phyloP scores from a whole-genome alignment of 805 yeast genomes.

The Starmerella geochares region DNA sequence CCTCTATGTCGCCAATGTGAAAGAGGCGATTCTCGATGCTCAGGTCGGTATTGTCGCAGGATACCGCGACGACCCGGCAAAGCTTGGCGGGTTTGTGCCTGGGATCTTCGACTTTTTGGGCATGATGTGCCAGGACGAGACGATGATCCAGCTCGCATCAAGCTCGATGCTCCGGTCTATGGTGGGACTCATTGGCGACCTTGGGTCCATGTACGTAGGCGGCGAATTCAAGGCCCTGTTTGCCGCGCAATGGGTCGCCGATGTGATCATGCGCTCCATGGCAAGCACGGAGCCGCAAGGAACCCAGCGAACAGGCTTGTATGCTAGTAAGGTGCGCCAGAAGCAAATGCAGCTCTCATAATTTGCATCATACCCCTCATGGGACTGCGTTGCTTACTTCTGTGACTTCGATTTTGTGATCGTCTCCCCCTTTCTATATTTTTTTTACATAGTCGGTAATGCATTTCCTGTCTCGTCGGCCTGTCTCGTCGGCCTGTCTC shows the following conservation, averaged over 20 bases:
- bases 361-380: slow-evolving; percentile 3
- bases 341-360: slow-evolving; percentile 38
- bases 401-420: background rate
- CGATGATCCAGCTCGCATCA: slow-evolving; percentile 40
- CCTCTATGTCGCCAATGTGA: slow-evolving; percentile 61
- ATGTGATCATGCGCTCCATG: slow-evolving; percentile 63
- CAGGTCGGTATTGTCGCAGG: slow-evolving; percentile 94
- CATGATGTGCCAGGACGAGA: slow-evolving; percentile 48
- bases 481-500: no score
- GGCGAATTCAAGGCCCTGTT: slow-evolving; percentile 63
- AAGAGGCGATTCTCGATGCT: slow-evolving; percentile 87
- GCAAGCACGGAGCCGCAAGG: slow-evolving; percentile 50
- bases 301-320: slow-evolving; percentile 86
- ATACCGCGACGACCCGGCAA: slow-evolving; percentile 56
- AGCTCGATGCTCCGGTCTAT: slow-evolving; percentile 73
- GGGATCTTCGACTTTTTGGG: slow-evolving; percentile 63
- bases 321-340: slow-evolving; percentile 75
- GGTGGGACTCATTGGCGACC: slow-evolving; percentile 85
- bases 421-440: background rate
- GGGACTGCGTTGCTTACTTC: background rate
- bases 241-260: slow-evolving; percentile 67
- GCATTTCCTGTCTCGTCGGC: no score
- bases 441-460: background rate
- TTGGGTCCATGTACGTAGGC: slow-evolving; percentile 73
- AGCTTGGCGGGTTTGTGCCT: slow-evolving; percentile 53